Percentiles rank a stretch among this genome's conserved stretches.
Evolutionary conservation across 2,329 filamentous ascomycete genomes (phyloP).

Genomic region (Penicillium corylophilum): DNA sequence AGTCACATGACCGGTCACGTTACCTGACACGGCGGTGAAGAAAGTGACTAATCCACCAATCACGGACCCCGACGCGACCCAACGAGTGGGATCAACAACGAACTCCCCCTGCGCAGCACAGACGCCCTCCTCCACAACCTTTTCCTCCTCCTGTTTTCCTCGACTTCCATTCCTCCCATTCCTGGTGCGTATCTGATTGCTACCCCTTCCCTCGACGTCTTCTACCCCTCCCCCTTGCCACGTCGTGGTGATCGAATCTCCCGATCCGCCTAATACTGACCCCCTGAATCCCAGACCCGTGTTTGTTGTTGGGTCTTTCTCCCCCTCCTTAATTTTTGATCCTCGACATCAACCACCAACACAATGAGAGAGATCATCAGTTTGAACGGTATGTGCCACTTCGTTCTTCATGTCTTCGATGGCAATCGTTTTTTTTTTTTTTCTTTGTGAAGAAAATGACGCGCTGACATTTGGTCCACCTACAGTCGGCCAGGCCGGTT

Average conservation of each 20-base stretch:
- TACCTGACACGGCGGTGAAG: conserved; percentile 18
- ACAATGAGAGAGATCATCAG: conserved; percentile 99
- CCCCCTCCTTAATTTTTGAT: conserved; percentile 28
- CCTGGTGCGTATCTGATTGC: conserved; percentile 15
- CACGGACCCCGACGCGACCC: conserved; percentile 36
- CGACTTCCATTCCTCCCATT: conserved; percentile 29
- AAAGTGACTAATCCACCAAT: conserved; percentile 24
- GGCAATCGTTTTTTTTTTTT: conserved; percentile 9
- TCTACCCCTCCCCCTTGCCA: conserved; percentile 15
- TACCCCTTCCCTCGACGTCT: neutral
- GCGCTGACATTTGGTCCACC: conserved; percentile 33
- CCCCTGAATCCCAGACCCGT: conserved; percentile 25
- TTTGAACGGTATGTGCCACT: conserved; percentile 78
- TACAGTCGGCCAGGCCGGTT: conserved; percentile 98
- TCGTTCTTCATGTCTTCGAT: conserved; percentile 11
- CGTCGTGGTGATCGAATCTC: conserved; percentile 1
- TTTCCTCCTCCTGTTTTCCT: conserved; percentile 17
- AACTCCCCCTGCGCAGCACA: conserved; percentile 35
- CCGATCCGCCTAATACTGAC: conserved; percentile 12
- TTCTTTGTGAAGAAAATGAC: conserved; percentile 21
- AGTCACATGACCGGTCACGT: neutral
- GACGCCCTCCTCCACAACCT: conserved; percentile 51
- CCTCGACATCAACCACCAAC: conserved; percentile 36
- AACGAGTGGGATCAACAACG: conserved; percentile 36
- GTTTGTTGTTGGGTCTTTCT: conserved; percentile 30